Percentiles rank a stretch among this genome's conserved stretches.
These are phyloP conservation scores for Aspergillus jensenii DNA, from an alignment of 2,329 filamentous ascomycete genomes.

Conservation along the genomic window DNA sequence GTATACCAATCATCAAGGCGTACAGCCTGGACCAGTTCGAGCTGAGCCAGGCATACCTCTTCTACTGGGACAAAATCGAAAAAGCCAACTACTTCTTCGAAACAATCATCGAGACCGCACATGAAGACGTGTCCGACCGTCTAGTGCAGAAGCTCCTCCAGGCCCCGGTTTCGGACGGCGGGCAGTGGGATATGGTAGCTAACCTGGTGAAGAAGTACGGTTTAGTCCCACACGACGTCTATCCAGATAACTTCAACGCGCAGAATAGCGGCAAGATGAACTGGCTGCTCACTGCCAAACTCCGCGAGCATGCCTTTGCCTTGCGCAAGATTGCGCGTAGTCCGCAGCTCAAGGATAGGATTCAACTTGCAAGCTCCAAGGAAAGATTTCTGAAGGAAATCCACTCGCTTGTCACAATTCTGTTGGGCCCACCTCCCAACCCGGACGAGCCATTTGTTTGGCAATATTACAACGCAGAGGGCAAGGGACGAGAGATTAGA, in stretches of 20 bases:
- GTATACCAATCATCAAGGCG: constrained; percentile 82
- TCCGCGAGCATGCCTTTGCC: constrained; percentile 78
- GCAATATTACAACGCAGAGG: constrained; percentile 72
- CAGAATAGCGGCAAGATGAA: constrained; percentile 70
- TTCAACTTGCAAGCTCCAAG: constrained; percentile 56
- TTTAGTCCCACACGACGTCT: constrained; percentile 77
- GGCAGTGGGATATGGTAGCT: constrained; percentile 90
- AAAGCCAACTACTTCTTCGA: constrained; percentile 90
- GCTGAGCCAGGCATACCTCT: constrained; percentile 83
- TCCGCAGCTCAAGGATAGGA: constrained; percentile 31
- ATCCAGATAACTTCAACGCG: constrained; percentile 80
- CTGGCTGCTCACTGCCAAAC: constrained; percentile 74
- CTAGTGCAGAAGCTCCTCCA: constrained; percentile 69
- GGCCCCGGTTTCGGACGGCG: constrained; percentile 73
- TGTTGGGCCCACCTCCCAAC: constrained; percentile 75
- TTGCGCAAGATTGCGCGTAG: constrained; percentile 59
- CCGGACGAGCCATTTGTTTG: constrained; percentile 71
- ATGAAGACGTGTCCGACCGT: constrained; percentile 69
- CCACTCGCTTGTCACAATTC: constrained; percentile 76
- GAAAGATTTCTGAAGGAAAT: constrained; percentile 76
- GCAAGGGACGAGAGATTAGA: constrained; percentile 61
- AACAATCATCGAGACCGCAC: constrained; percentile 72
- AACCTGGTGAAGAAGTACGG: constrained; percentile 87
- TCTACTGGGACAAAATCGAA: constrained; percentile 93
- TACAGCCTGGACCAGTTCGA: constrained; percentile 77